These are phyloP conservation scores for Ceratobasidium theobromae DNA, from an alignment of 1,284 basidiomycete species.

Conservation along the genomic window DNA sequence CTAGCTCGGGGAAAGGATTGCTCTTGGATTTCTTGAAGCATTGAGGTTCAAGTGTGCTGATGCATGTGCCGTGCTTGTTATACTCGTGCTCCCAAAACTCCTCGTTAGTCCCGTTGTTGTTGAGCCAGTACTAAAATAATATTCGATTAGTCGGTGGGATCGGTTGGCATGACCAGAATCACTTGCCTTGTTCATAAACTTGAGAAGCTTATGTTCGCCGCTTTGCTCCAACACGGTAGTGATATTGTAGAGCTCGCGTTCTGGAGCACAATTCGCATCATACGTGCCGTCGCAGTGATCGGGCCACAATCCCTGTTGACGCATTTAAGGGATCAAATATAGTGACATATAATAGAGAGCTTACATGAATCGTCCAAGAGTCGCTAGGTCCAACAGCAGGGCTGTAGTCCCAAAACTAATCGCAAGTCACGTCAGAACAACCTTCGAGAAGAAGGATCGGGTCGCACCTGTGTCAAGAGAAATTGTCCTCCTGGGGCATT, in stretches of 20 bases:
- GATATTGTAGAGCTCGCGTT: constrained; percentile 38
- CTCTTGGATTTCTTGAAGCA: constrained; percentile 34
- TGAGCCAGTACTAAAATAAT: constrained; percentile 40
- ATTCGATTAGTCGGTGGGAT: background rate
- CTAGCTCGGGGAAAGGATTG: constrained; percentile 37
- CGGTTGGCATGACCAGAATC: background rate
- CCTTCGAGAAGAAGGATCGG: background rate
- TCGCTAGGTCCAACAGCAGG: constrained; percentile 35
- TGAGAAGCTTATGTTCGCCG: constrained; percentile 36
- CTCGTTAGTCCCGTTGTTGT: constrained; percentile 41
- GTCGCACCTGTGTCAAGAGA: constrained; percentile 19
- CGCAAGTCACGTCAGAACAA: background rate
- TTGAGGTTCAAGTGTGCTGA: constrained; percentile 35
- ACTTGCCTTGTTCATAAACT: constrained; percentile 39
- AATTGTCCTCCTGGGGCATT: constrained; percentile 26
- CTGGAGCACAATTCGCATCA: constrained; percentile 40
- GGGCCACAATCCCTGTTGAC: constrained; percentile 36
- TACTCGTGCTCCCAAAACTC: constrained; percentile 42
- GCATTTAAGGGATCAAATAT: background rate
- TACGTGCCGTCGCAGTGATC: constrained; percentile 43
- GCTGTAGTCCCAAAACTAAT: constrained; percentile 29
- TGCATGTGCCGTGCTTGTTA: constrained; percentile 40
- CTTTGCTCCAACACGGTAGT: constrained; percentile 37
- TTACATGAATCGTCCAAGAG: constrained; percentile 38
- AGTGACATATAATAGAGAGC: background rate